Percentiles rank a stretch among this genome's conserved stretches.
Conservation (phyloP, 371 early-diverging fungal genomes). For the Funneliformis caledonium region DNA sequence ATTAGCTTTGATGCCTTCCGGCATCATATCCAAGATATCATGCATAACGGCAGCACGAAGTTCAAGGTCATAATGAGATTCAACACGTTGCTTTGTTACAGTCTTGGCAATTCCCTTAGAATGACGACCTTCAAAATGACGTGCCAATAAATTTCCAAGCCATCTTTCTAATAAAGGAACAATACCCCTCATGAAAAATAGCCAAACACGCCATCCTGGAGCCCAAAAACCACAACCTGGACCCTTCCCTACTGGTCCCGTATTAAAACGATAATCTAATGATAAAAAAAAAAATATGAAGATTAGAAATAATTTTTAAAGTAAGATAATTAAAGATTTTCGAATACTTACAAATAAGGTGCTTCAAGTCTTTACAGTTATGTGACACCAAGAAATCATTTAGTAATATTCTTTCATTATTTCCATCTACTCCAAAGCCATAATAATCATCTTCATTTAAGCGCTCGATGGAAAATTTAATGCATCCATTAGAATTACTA, state of each 20-base stretch:
- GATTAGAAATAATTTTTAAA: not conserved
- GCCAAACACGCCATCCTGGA: conserved; percentile 99
- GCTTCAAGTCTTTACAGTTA: not conserved
- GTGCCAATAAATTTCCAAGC: conserved; percentile 96
- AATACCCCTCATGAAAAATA: conserved; percentile 98
- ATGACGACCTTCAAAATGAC: conserved; percentile 98
- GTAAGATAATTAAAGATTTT: not conserved
- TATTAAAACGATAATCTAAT: conserved; percentile 88
- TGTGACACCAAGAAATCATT: not conserved
- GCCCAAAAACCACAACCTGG: conserved; percentile 99
- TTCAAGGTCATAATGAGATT: conserved; percentile 97
- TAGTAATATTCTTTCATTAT: not conserved
- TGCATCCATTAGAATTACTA: not conserved
- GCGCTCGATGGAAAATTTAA: not conserved
- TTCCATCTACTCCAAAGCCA: not conserved
- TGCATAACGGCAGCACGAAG: conserved; percentile 96
- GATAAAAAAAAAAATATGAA: conserved; percentile 37
- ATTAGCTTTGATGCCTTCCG: conserved; percentile 95
- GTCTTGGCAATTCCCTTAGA: conserved; percentile 97
- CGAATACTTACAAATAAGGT: not conserved
- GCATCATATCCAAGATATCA: conserved; percentile 98
- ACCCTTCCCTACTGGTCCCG: conserved; percentile 96
- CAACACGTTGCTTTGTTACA: conserved; percentile 98
- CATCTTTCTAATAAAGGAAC: conserved; percentile 97
- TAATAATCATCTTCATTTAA: not conserved